Evolutionary conservation across 1,139 yeast species (phyloP).

Genomic region (Magnusiomyces magnusii): DNA sequence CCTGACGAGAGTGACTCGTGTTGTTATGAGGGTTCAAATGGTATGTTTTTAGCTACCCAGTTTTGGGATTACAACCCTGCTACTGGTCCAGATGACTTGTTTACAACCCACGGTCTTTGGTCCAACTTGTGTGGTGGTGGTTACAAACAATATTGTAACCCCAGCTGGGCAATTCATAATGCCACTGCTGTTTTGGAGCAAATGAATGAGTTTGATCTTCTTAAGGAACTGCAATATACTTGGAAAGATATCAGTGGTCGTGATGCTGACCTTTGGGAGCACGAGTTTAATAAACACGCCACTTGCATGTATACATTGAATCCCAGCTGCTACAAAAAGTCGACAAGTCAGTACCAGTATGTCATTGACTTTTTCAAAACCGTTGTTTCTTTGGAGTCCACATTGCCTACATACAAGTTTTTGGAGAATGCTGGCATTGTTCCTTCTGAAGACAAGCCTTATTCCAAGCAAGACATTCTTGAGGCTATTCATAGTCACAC

Average conservation of each 20-base stretch:
- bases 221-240: constrained; percentile 47
- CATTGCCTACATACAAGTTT: constrained; percentile 65
- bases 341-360: constrained; percentile 43
- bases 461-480: constrained; percentile 56
- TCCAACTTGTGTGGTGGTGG: constrained; percentile 76
- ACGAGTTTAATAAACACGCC: constrained; percentile 93
- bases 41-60: constrained; percentile 77
- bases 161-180: constrained; percentile 46
- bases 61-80: constrained; percentile 93
- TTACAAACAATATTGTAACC: constrained; percentile 70
- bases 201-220: constrained; percentile 46
- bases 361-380: constrained; percentile 73
- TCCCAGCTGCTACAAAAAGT: constrained; percentile 53
- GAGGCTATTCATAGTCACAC: constrained; percentile 49
- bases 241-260: constrained; percentile 79
- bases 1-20: constrained; percentile 44
- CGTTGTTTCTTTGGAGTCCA: constrained; percentile 54
- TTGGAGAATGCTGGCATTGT: constrained; percentile 58
- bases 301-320: constrained; percentile 80
- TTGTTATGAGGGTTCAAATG: constrained; percentile 87
- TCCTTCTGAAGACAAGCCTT: constrained; percentile 56
- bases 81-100: constrained; percentile 65
- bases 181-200: constrained; percentile 47
- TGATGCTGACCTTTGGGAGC: constrained; percentile 79
- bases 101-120: constrained; percentile 85